Evolutionary conservation across 306 rosid genomes (phyloP).

Genomic region (Acmispon strigosus): DNA sequence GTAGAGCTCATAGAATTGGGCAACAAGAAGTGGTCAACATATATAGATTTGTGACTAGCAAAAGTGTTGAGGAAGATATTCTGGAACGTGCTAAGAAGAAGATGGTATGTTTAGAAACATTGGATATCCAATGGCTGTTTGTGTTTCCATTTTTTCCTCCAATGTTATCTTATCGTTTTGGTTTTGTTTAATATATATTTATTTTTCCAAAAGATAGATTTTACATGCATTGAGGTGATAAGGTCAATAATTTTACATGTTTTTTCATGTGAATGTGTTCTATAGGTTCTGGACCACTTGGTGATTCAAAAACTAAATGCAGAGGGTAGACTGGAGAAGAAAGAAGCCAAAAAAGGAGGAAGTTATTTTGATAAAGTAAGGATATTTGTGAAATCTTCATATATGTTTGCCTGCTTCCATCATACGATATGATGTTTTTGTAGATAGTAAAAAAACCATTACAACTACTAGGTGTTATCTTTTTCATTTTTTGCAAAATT

Average conservation of each 20-base stretch:
- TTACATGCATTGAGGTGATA: too few relatives aligned
- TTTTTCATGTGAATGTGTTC: conserved; percentile 28
- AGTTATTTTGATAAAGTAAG: conserved; percentile 87
- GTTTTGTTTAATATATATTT: background rate
- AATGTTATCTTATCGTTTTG: background rate
- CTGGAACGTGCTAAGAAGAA: conserved; percentile 97
- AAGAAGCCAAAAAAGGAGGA: conserved; percentile 92
- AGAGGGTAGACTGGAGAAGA: conserved; percentile 97
- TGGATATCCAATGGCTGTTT: conserved; percentile 4
- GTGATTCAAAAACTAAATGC: conserved; percentile 98
- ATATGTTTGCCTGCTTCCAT: conserved; percentile 3
- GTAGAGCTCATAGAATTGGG: conserved; percentile 98
- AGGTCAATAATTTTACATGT: background rate
- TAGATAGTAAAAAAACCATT: background rate
- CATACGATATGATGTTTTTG: background rate
- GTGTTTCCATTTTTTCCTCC: background rate
- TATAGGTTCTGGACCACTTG: conserved; percentile 96
- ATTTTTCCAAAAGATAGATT: background rate
- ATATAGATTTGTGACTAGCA: conserved; percentile 95
- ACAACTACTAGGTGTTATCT: background rate
- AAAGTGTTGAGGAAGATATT: conserved; percentile 99
- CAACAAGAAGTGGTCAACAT: conserved; percentile 99
- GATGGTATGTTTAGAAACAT: conserved; percentile 52
- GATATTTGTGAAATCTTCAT: conserved; percentile 16
- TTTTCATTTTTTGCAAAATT: background rate